These are phyloP conservation scores for Vitis hybrid DNA, from an alignment of 177 flowering plant genomes.

Conservation along the genomic window DNA sequence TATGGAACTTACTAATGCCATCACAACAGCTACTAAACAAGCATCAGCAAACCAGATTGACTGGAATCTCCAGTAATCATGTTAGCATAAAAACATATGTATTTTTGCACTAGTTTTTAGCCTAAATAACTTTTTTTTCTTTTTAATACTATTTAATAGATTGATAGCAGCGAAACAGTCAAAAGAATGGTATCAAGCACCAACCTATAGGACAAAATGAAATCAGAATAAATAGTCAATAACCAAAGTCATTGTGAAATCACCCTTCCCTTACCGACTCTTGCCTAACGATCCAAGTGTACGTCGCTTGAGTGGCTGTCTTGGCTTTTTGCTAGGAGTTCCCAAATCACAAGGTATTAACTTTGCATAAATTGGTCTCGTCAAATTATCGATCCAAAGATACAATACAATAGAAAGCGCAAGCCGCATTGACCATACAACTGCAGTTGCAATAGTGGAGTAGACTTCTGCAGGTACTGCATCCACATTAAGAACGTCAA, in stretches of 20 bases:
- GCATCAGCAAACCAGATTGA: too few relatives aligned
- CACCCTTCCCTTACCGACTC: conserved; percentile 61
- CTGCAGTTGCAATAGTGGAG: conserved; percentile 81
- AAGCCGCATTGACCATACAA: conserved; percentile 94
- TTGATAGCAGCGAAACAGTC: too few relatives aligned
- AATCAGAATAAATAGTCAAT: background rate
- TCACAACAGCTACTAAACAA: too few relatives aligned
- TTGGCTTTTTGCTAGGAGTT: conserved; percentile 46
- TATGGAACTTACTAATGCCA: too few relatives aligned
- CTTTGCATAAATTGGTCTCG: conserved; percentile 90
- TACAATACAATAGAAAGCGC: conserved; percentile 73
- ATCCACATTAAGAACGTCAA: conserved; percentile 73
- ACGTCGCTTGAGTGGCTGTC: conserved; percentile 51
- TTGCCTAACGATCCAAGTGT: conserved; percentile 91
- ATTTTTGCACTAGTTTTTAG: too few relatives aligned
- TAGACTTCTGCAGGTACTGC: conserved; percentile 82
- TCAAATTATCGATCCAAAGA: conserved; percentile 73
- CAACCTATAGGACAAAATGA: background rate
- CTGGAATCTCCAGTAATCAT: too few relatives aligned
- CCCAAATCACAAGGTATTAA: conserved; percentile 90
- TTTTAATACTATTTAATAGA: too few relatives aligned
- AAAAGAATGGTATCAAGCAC: too few relatives aligned
- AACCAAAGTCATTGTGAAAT: background rate
- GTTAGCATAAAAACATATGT: too few relatives aligned
- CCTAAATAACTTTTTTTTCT: too few relatives aligned